A percentile compares a stretch with the other conserved stretches of the same genome.
Evolutionary conservation across 2,329 filamentous ascomycete genomes (phyloP).

Genomic region (Ophidiomyces ophidiicola): DNA sequence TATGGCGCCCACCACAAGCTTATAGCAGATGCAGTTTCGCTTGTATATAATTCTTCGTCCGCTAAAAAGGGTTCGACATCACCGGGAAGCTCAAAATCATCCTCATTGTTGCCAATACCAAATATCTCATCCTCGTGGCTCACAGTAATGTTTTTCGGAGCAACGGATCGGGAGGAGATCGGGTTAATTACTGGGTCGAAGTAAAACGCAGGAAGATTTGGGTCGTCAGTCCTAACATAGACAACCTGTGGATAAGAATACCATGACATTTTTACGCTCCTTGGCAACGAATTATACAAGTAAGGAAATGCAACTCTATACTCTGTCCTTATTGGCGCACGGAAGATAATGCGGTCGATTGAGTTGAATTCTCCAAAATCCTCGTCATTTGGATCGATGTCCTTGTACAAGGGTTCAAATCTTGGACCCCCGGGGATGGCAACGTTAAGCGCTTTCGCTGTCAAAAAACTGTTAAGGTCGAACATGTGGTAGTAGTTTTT

Average conservation of each 20-base stretch:
- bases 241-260: slow-evolving; percentile 89
- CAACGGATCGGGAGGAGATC: slow-evolving; percentile 86
- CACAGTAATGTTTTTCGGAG: slow-evolving; percentile 82
- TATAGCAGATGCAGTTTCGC: slow-evolving; percentile 82
- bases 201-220: slow-evolving; percentile 86
- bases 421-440: slow-evolving; percentile 93
- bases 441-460: slow-evolving; percentile 92
- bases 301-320: slow-evolving; percentile 90
- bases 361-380: slow-evolving; percentile 99
- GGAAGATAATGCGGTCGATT: slow-evolving; percentile 98
- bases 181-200: slow-evolving; percentile 98
- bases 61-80: slow-evolving; percentile 77
- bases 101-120: slow-evolving; percentile 65
- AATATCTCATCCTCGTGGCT: slow-evolving; percentile 93
- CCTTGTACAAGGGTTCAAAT: slow-evolving; percentile 95
- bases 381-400: slow-evolving; percentile 96
- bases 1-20: slow-evolving; percentile 96
- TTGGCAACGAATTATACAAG: slow-evolving; percentile 88
- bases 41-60: slow-evolving; percentile 77
- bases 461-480: slow-evolving; percentile 85
- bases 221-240: slow-evolving; percentile 77
- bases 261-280: slow-evolving; percentile 87
- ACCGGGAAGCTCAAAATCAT: slow-evolving; percentile 69
- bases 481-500: slow-evolving; percentile 98
- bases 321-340: slow-evolving; percentile 85